These are phyloP conservation scores for Phaeosphaeria sp. DNA, from an alignment of 2,329 filamentous ascomycete genomes.

Conservation along the genomic window DNA sequence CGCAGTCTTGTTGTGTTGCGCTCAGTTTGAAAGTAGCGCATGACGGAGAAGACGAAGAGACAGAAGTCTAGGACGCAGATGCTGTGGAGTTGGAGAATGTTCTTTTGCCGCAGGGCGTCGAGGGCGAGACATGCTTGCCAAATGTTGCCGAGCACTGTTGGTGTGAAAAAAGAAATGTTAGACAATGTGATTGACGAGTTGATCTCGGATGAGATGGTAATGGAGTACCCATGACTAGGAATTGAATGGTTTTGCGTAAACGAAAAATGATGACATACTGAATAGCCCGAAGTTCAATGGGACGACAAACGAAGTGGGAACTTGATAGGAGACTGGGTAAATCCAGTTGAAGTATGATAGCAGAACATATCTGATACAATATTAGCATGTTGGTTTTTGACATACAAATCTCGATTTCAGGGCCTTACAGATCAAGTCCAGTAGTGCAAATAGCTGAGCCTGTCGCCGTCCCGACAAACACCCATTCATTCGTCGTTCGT, in stretches of 20 bases:
- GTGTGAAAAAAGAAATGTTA: neutral
- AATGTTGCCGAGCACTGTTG: conserved; percentile 18
- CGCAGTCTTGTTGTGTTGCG: neutral
- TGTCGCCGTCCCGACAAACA: neutral
- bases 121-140: conserved; percentile 30
- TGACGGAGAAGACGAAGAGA: conserved; percentile 20
- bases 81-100: conserved; percentile 31
- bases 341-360: conserved; percentile 26
- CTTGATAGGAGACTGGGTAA: conserved; percentile 23
- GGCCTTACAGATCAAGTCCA: conserved; percentile 1
- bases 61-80: conserved; percentile 27
- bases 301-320: conserved; percentile 21
- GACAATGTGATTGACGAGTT: no score
- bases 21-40: conserved; percentile 26
- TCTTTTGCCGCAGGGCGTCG: conserved; percentile 31
- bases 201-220: no score
- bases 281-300: conserved; percentile 23
- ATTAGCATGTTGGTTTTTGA: neutral
- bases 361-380: conserved; percentile 8
- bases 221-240: no score
- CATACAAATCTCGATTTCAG: no score
- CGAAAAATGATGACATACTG: neutral
- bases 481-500: conserved; percentile 2
- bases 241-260: no score
- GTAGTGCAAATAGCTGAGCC: neutral